Conservation (phyloP, 176 grass and related monocot genomes). For the Rhynchospora pubera region DNA sequence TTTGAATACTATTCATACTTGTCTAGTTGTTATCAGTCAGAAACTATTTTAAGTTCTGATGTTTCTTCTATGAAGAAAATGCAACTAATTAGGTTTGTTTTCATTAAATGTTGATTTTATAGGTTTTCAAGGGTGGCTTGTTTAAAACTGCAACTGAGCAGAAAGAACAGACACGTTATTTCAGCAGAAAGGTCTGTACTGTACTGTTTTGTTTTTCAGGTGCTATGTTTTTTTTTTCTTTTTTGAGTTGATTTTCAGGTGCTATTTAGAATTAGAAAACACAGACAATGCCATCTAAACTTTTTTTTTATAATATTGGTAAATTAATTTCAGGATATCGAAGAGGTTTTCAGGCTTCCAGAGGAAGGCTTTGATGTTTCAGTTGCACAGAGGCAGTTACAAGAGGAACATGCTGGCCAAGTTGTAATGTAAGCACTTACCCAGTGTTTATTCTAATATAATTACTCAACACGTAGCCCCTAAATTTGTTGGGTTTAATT, state of each 20-base stretch:
- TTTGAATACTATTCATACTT: too few relatives aligned
- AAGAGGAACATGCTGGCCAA: constrained; percentile 80
- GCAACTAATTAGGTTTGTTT: not conserved
- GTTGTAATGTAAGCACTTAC: constrained; percentile 37
- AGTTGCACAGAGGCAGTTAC: constrained; percentile 59
- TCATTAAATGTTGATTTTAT: not conserved
- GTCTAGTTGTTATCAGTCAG: too few relatives aligned
- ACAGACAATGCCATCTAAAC: constrained; percentile 12
- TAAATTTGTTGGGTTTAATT: not conserved
- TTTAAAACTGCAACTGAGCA: constrained; percentile 92
- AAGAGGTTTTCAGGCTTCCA: constrained; percentile 75
- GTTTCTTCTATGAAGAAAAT: not conserved
- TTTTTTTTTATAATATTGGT: not conserved
- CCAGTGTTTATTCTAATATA: not conserved
- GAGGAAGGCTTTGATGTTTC: constrained; percentile 91
- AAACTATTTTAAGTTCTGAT: not conserved
- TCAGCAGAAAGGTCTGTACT: constrained; percentile 62
- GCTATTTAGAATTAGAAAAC: constrained; percentile 15
- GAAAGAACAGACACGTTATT: constrained; percentile 90
- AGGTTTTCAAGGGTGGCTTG: constrained; percentile 83
- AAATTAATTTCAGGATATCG: constrained; percentile 51
- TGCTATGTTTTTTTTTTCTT: not conserved
- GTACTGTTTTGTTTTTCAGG: not conserved
- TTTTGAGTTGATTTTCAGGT: too few relatives aligned
- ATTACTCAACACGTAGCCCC: not conserved